phyloP scores from a whole-genome alignment of 148 eudicot genomes.

The Fagopyrum tataricum region DNA sequence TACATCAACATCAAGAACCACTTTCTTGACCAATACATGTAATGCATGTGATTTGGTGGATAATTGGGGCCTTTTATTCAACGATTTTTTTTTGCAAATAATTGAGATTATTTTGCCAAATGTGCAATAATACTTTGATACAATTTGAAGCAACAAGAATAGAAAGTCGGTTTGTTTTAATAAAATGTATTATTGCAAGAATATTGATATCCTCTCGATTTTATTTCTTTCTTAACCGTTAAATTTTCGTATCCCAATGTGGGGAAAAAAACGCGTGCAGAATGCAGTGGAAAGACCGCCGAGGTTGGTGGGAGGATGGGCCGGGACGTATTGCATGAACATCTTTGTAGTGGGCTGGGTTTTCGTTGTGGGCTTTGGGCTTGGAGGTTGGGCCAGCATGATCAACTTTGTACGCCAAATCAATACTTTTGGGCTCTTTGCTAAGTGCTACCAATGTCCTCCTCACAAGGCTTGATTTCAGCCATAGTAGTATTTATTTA shows the following conservation, averaged over 20 bases:
- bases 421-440: constrained; percentile 68
- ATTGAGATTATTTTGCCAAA: too few species aligned
- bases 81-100: too few species aligned
- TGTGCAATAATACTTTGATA: too few species aligned
- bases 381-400: constrained; percentile 94
- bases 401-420: constrained; percentile 63
- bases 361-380: constrained; percentile 69
- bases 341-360: constrained; percentile 77
- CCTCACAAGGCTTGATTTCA: constrained; percentile 38
- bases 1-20: too few species aligned
- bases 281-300: constrained; percentile 80
- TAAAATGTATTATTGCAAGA: not conserved
- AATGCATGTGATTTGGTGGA: too few species aligned
- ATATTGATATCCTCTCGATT: too few species aligned
- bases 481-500: constrained; percentile 2
- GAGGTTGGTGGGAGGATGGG: constrained; percentile 62
- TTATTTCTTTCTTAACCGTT: not conserved
- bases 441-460: constrained; percentile 88
- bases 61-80: too few species aligned
- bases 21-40: too few species aligned
- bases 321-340: constrained; percentile 53
- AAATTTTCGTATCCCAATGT: not conserved
- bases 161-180: not conserved
- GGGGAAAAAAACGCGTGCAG: constrained; percentile 26
- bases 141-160: too few species aligned